A percentile compares a stretch with the other conserved stretches of the same genome.
Evolutionary conservation across 176 grass and related monocot species (phyloP).

Genomic region (Paspalum notatum): DNA sequence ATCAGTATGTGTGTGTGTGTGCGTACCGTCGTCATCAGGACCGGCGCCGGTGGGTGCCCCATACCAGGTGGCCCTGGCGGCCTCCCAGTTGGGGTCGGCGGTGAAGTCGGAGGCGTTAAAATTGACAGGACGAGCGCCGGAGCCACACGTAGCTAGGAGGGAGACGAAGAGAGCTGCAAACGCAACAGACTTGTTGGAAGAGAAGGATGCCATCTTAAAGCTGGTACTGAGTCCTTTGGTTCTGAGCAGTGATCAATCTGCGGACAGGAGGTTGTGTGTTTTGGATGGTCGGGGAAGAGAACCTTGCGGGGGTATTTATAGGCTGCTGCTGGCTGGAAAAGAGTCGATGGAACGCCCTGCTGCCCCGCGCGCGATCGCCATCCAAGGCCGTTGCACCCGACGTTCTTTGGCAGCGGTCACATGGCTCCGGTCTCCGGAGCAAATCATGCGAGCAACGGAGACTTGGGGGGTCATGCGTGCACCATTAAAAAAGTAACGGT

Average conservation of each 20-base stretch:
- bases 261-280: background rate
- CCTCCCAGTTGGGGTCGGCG: conserved; percentile 56
- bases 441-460: conserved; percentile 41
- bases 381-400: conserved; percentile 55
- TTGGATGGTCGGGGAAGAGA: conserved; percentile 33
- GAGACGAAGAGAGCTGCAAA: conserved; percentile 26
- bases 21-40: conserved; percentile 56
- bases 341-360: background rate
- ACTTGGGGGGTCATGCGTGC: conserved; percentile 23
- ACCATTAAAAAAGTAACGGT: conserved; percentile 5
- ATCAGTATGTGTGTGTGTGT: background rate
- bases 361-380: conserved; percentile 33
- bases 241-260: no score
- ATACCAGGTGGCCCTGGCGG: conserved; percentile 74
- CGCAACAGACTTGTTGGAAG: background rate
- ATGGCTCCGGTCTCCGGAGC: conserved; percentile 48
- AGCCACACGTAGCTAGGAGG: conserved; percentile 26
- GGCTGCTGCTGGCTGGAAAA: conserved; percentile 1
- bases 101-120: conserved; percentile 44
- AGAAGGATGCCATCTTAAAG: conserved; percentile 28
- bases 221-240: no score
- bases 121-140: background rate
- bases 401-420: conserved; percentile 49
- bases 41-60: conserved; percentile 68
- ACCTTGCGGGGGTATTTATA: conserved; percentile 43